Percentiles rank a stretch among this genome's conserved stretches.
Evolutionary conservation across 305 asterid genomes (phyloP).

Genomic region (Fraxinus dipetala): DNA sequence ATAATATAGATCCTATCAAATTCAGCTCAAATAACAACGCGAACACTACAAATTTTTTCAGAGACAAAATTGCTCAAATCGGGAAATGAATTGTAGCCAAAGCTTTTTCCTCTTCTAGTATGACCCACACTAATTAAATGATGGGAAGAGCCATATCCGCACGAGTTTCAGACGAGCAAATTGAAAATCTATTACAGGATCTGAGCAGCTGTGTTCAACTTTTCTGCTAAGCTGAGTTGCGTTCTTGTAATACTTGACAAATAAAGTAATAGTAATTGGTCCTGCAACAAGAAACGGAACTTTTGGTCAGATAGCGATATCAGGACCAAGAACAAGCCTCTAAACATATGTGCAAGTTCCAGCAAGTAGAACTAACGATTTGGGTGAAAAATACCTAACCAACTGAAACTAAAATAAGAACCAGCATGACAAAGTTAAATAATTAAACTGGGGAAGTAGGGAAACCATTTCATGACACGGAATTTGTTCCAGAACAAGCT

Average conservation of each 20-base stretch:
- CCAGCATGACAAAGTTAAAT: background rate
- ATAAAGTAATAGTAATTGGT: constrained; percentile 71
- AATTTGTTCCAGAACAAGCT: background rate
- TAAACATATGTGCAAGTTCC: background rate
- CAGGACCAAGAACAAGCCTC: background rate
- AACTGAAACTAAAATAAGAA: constrained; percentile 1
- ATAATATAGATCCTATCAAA: background rate
- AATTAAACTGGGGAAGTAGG: background rate
- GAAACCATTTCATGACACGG: background rate
- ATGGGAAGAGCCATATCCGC: background rate
- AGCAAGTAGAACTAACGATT: background rate
- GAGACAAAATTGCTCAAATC: constrained; percentile 7
- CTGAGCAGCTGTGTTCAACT: constrained; percentile 89
- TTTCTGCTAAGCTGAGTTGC: constrained; percentile 80
- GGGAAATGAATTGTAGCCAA: constrained; percentile 2
- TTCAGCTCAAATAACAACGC: background rate
- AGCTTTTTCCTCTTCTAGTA: background rate
- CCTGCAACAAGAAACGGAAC: constrained; percentile 40
- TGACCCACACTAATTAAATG: constrained; percentile 4
- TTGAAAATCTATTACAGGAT: constrained; percentile 38
- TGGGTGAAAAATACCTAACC: background rate
- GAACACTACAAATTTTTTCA: background rate
- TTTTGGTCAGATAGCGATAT: background rate
- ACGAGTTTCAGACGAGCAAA: background rate
- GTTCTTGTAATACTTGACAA: constrained; percentile 93